Conservation (phyloP, 2,329 filamentous ascomycete species). For the Penicillium decumbens region DNA sequence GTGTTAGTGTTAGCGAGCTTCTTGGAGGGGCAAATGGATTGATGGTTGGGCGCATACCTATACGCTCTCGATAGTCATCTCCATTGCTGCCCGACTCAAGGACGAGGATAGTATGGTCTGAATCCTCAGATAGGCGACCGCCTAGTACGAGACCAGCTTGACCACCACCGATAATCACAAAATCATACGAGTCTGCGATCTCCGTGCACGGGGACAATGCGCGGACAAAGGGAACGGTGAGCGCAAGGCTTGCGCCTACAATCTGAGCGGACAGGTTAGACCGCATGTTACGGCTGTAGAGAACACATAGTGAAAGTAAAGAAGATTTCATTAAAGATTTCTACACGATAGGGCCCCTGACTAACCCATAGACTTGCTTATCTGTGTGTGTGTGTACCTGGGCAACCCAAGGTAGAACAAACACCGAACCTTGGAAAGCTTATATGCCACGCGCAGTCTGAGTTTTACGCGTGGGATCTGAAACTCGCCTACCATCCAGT, state of each 20-base stretch:
- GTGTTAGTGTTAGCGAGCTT: neutral
- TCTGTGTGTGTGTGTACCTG: neutral
- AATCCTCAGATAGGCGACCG: constrained; percentile 42
- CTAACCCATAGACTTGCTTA: neutral
- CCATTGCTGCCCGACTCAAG: constrained; percentile 32
- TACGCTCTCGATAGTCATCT: constrained; percentile 31
- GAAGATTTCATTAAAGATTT: neutral
- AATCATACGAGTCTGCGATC: constrained; percentile 29
- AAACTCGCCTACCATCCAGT: neutral
- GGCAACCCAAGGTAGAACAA: neutral
- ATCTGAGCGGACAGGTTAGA: neutral
- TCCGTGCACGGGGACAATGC: constrained; percentile 26
- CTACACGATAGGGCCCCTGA: neutral
- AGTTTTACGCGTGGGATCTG: neutral
- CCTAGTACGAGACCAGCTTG: constrained; percentile 51
- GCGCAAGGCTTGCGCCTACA: constrained; percentile 10
- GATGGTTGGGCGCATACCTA: constrained; percentile 22
- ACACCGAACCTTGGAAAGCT: constrained; percentile 4
- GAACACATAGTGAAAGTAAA: neutral
- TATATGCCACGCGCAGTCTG: neutral
- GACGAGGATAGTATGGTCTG: constrained; percentile 33
- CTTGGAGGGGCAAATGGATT: neutral
- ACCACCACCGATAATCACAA: constrained; percentile 51
- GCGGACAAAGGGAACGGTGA: constrained; percentile 16
- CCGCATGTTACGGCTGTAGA: neutral